Percentiles rank a stretch among this genome's conserved stretches.
phyloP scores from a whole-genome alignment of 306 rosid genomes.

The Delonix regia region DNA sequence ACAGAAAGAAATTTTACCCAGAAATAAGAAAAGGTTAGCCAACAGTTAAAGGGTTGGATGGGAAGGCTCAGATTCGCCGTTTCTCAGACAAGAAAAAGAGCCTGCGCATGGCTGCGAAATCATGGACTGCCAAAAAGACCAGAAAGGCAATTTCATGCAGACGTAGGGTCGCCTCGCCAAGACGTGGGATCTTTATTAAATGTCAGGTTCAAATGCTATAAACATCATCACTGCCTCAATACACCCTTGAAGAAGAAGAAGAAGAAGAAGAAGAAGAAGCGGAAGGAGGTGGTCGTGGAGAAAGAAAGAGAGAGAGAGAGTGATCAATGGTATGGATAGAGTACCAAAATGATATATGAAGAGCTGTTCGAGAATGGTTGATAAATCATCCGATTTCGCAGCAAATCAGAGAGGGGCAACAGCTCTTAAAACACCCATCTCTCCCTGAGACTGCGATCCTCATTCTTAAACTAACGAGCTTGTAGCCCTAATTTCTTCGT shows the following conservation, averaged over 20 bases:
- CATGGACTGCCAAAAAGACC: not conserved
- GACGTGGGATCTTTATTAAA: not conserved
- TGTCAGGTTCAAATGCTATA: not conserved
- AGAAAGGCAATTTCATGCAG: not conserved
- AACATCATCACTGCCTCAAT: not conserved
- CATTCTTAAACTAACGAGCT: constrained; percentile 6
- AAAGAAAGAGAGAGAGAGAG: not conserved
- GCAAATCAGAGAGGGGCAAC: not conserved
- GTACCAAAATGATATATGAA: no score
- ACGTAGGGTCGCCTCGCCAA: constrained; percentile 14
- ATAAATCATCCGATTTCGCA: not conserved
- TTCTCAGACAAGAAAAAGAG: constrained; percentile 23
- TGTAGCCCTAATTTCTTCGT: not conserved
- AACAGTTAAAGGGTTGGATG: not conserved
- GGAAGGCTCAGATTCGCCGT: constrained; percentile 25
- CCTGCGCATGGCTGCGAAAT: constrained; percentile 8
- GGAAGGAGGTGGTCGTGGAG: no score
- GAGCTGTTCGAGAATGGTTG: not conserved
- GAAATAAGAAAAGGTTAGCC: not conserved
- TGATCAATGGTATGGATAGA: no score
- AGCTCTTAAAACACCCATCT: not conserved
- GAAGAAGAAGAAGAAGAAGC: not conserved
- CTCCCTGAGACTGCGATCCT: constrained; percentile 3
- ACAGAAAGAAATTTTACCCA: not conserved
- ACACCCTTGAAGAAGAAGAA: not conserved